Evolutionary conservation across 1,284 basidiomycete species (phyloP).

Genomic region (Malassezia pachydermatis): DNA sequence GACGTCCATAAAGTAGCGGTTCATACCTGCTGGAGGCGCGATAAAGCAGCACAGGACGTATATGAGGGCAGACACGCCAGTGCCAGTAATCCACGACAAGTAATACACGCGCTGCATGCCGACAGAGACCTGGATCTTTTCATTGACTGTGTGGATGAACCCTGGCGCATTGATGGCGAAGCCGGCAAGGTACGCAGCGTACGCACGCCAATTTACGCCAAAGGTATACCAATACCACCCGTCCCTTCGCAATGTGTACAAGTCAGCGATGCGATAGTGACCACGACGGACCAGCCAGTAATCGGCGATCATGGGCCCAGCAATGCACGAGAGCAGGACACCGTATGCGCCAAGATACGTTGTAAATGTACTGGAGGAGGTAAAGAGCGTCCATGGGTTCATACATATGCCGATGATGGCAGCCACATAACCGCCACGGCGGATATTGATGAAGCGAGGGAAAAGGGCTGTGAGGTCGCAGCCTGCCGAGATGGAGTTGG

Average conservation of each 20-base stretch:
- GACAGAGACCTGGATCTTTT: neutral
- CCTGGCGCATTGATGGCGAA: conserved; percentile 72
- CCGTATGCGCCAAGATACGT: conserved; percentile 67
- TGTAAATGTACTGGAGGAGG: conserved; percentile 65
- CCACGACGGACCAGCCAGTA: conserved; percentile 69
- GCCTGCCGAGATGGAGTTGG: conserved; percentile 73
- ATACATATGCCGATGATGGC: conserved; percentile 65
- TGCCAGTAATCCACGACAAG: conserved; percentile 8
- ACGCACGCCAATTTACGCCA: conserved; percentile 59
- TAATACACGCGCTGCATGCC: conserved; percentile 2
- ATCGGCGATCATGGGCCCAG: conserved; percentile 51
- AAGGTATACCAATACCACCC: conserved; percentile 63
- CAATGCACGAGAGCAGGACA: conserved; percentile 48
- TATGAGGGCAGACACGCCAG: neutral
- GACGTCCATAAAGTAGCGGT: conserved; percentile 5
- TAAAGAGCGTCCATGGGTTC: conserved; percentile 67
- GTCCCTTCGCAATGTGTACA: conserved; percentile 53
- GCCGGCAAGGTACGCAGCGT: conserved; percentile 62
- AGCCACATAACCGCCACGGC: conserved; percentile 68
- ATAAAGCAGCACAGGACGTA: conserved; percentile 5
- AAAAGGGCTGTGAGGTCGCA: conserved; percentile 69
- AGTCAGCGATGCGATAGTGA: conserved; percentile 61
- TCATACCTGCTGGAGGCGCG: conserved; percentile 3
- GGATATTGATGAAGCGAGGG: conserved; percentile 71
- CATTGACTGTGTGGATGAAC: conserved; percentile 45